A percentile compares a stretch with the other conserved stretches of the same genome.
These are phyloP conservation scores for Phlebiopsis gigantea DNA, from an alignment of 768 basidiomycete genomes.

Conservation along the genomic window DNA sequence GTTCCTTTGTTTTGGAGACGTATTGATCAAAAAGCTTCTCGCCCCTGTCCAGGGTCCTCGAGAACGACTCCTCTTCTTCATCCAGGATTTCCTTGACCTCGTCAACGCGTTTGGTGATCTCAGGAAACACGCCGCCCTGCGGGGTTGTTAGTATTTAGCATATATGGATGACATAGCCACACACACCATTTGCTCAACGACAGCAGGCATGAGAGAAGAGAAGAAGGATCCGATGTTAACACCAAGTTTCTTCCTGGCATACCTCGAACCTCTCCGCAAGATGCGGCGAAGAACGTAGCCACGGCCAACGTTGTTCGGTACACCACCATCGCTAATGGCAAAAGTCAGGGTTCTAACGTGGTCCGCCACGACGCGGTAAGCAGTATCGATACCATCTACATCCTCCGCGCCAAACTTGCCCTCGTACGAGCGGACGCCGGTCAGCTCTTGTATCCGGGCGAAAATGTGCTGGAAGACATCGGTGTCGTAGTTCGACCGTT, in stretches of 20 bases:
- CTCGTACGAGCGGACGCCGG: conserved; percentile 79
- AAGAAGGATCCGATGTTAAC: conserved; percentile 94
- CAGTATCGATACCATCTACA: conserved; percentile 91
- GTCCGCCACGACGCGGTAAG: conserved; percentile 95
- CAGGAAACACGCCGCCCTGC: conserved; percentile 87
- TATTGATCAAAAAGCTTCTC: conserved; percentile 94
- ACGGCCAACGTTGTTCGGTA: conserved; percentile 93
- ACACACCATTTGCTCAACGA: conserved; percentile 83
- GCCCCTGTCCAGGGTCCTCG: conserved; percentile 93
- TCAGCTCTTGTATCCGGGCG: conserved; percentile 77
- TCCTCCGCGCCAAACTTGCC: conserved; percentile 97
- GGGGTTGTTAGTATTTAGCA: conserved; percentile 7
- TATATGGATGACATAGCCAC: not conserved
- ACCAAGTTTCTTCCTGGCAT: conserved; percentile 90
- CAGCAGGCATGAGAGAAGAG: conserved; percentile 83
- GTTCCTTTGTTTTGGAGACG: conserved; percentile 58
- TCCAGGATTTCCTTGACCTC: conserved; percentile 94
- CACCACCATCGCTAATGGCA: conserved; percentile 93
- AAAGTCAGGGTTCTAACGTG: conserved; percentile 95
- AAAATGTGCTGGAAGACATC: conserved; percentile 94
- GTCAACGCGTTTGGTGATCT: conserved; percentile 74
- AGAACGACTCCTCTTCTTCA: conserved; percentile 97
- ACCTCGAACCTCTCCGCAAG: conserved; percentile 89
- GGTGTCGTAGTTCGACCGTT: conserved; percentile 95
- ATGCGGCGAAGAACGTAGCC: conserved; percentile 97